A percentile compares a stretch with the other conserved stretches of the same genome.
phyloP scores from a whole-genome alignment of 306 rosid genomes.

The Citrullus amarus region DNA sequence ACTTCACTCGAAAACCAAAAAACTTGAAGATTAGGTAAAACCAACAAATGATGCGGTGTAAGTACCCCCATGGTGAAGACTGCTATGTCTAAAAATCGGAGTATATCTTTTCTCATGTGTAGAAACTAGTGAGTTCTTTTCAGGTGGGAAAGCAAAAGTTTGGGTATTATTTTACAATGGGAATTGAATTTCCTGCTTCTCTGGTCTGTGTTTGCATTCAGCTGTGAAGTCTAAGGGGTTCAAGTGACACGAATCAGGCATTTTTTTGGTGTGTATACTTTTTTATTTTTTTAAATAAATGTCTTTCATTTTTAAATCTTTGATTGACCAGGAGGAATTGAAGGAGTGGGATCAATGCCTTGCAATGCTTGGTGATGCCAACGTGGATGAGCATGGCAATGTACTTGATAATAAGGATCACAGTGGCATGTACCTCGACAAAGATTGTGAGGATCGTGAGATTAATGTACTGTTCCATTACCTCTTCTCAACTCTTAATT shows the following conservation, averaged over 20 bases:
- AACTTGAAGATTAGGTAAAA: too few species aligned
- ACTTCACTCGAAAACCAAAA: too few species aligned
- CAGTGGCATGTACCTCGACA: conserved; percentile 71
- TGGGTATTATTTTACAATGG: background rate
- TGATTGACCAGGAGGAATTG: conserved; percentile 55
- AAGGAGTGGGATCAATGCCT: conserved; percentile 97
- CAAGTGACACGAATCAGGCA: background rate
- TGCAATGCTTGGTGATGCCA: conserved; percentile 67
- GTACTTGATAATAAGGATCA: conserved; percentile 49
- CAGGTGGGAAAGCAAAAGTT: background rate
- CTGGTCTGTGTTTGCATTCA: background rate
- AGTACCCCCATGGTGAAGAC: too few species aligned
- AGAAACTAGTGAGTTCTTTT: background rate
- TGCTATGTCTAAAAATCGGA: too few species aligned
- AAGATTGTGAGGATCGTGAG: conserved; percentile 82
- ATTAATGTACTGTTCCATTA: conserved; percentile 40
- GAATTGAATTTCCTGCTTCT: background rate
- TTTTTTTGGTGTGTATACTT: background rate
- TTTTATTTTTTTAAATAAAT: background rate
- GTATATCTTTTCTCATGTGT: background rate
- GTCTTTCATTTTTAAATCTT: background rate
- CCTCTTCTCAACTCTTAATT: background rate
- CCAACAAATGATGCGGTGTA: too few species aligned
- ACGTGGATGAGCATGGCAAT: conserved; percentile 72
- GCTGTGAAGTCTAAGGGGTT: background rate